Conservation (phyloP, 78 protist species). For the Dictyostelium firmibasis region DNA sequence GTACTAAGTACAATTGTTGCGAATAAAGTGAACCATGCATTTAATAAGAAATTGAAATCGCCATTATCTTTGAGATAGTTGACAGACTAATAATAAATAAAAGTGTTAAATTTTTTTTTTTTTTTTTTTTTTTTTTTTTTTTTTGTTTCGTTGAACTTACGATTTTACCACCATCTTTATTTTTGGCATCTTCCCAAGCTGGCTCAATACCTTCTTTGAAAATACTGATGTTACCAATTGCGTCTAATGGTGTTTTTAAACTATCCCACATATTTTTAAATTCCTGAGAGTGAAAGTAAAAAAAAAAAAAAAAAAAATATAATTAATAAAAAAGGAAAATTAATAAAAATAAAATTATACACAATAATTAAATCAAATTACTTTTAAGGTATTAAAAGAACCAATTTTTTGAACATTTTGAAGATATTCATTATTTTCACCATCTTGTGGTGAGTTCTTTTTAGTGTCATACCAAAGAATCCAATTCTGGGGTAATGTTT, state of each 20-base stretch:
- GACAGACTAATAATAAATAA: slow-evolving; percentile 16
- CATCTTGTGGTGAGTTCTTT: not conserved
- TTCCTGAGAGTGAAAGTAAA: too few species aligned
- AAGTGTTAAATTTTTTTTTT: not conserved
- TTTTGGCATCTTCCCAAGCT: slow-evolving; percentile 68
- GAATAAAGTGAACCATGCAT: slow-evolving; percentile 63
- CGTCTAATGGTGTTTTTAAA: slow-evolving; percentile 41
- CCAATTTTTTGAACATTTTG: slow-evolving; percentile 54
- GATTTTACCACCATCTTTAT: slow-evolving; percentile 76
- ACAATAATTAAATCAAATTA: not conserved
- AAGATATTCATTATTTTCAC: slow-evolving; percentile 49
- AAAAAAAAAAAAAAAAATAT: not conserved
- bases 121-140: not conserved
- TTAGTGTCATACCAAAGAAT: slow-evolving; percentile 42
- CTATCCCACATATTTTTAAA: slow-evolving; percentile 22
- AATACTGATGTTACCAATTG: slow-evolving; percentile 51
- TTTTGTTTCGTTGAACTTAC: slow-evolving; percentile 1
- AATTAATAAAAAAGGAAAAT: not conserved
- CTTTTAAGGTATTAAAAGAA: slow-evolving; percentile 30
- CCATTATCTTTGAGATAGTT: slow-evolving; percentile 57
- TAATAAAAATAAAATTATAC: not conserved
- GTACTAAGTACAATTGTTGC: slow-evolving; percentile 51
- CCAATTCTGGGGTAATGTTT: slow-evolving; percentile 33
- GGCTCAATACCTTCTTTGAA: slow-evolving; percentile 77
- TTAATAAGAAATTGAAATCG: slow-evolving; percentile 38